Percentiles rank a stretch among this genome's conserved stretches.
phyloP scores from a whole-genome alignment of 1,284 basidiomycete species.

The Albatrellus sp. region DNA sequence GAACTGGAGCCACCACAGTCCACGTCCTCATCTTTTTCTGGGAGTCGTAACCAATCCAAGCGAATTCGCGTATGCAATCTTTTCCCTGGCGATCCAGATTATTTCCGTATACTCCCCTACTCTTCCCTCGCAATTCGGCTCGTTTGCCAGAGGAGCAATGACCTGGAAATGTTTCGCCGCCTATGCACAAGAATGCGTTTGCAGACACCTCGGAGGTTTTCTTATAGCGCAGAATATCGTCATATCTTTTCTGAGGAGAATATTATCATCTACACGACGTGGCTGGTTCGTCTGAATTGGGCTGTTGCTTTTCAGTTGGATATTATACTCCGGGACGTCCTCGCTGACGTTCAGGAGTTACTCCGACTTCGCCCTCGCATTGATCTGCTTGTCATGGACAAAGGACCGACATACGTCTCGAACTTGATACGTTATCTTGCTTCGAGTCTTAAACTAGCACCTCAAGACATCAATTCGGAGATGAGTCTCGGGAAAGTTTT shows the following conservation, averaged over 20 bases:
- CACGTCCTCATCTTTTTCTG: not conserved
- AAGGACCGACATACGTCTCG: constrained; percentile 22
- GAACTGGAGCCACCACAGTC: constrained; percentile 12
- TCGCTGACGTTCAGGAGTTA: constrained; percentile 14
- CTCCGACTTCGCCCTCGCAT: constrained; percentile 24
- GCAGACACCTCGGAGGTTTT: constrained; percentile 18
- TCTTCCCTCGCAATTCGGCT: constrained; percentile 32
- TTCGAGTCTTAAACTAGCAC: constrained; percentile 12
- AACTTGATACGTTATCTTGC: constrained; percentile 26
- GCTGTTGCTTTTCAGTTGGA: constrained; percentile 38
- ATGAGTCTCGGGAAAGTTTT: not conserved
- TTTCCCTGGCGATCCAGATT: constrained; percentile 10
- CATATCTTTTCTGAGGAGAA: constrained; percentile 25
- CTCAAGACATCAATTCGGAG: not conserved
- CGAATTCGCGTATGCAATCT: constrained; percentile 7
- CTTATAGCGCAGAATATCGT: constrained; percentile 22
- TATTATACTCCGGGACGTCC: constrained; percentile 24
- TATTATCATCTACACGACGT: constrained; percentile 16
- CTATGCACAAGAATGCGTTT: constrained; percentile 24
- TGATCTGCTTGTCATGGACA: constrained; percentile 13
- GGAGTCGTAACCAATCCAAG: not conserved
- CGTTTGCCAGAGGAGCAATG: constrained; percentile 19
- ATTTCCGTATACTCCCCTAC: constrained; percentile 24
- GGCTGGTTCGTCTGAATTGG: constrained; percentile 27
- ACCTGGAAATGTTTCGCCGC: constrained; percentile 22